Evolutionary conservation across 2,329 filamentous ascomycete genomes (phyloP).

Genomic region (Albophoma yamanashiensis): DNA sequence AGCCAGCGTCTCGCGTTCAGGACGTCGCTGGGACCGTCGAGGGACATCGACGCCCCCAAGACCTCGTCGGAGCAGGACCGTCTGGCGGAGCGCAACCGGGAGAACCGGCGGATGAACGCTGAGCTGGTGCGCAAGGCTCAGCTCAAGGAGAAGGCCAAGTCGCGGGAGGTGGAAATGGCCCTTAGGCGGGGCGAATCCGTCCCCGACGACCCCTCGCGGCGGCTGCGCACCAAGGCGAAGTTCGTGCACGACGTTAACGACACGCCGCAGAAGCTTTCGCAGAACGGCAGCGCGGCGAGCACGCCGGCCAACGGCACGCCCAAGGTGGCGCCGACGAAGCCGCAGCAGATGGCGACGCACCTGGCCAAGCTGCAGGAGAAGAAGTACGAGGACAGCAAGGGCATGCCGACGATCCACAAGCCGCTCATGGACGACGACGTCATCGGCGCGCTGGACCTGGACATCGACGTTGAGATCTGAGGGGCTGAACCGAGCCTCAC

Average conservation of each 20-base stretch:
- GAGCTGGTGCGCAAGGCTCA: constrained; percentile 88
- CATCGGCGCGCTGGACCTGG: constrained; percentile 78
- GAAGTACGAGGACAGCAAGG: constrained; percentile 45
- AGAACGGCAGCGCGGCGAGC: constrained; percentile 35
- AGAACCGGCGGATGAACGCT: constrained; percentile 76
- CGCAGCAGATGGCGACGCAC: constrained; percentile 33
- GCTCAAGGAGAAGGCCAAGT: constrained; percentile 62
- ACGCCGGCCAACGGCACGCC: constrained; percentile 45
- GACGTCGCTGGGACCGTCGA: constrained; percentile 46
- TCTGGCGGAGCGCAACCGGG: constrained; percentile 70
- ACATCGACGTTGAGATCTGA: constrained; percentile 82
- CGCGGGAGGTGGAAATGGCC: constrained; percentile 49
- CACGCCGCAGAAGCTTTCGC: constrained; percentile 31
- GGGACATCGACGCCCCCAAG: constrained; percentile 37
- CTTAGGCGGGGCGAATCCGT: constrained; percentile 53
- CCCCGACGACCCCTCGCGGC: constrained; percentile 47
- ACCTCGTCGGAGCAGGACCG: constrained; percentile 64
- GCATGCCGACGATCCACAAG: constrained; percentile 60
- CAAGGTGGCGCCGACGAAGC: constrained; percentile 31
- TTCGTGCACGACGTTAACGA: constrained; percentile 55
- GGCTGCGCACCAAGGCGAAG: constrained; percentile 56
- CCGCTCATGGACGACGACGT: constrained; percentile 86
- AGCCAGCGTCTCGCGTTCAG: constrained; percentile 64
- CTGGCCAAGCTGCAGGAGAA: constrained; percentile 42
- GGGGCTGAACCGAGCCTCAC: too few relatives aligned